These are phyloP conservation scores for Naganishia friedmannii DNA, from an alignment of 768 basidiomycete species.

Conservation along the genomic window DNA sequence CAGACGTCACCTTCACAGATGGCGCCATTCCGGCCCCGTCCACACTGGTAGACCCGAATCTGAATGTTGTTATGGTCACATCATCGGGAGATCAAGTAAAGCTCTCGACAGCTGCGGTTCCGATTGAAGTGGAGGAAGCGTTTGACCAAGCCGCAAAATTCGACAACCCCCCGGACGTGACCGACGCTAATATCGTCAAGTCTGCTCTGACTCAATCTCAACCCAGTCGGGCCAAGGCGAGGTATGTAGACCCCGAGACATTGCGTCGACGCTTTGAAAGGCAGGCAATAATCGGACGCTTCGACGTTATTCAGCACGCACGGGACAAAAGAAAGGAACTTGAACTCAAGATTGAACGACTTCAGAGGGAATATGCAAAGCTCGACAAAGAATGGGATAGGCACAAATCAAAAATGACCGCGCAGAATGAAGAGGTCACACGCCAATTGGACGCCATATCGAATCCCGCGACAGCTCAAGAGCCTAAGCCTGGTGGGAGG, in stretches of 20 bases:
- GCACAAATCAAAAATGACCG: constrained; percentile 10
- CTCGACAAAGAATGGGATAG: constrained; percentile 19
- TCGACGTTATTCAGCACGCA: not conserved
- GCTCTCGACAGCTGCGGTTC: not conserved
- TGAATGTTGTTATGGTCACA: not conserved
- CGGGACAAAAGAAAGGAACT: not conserved
- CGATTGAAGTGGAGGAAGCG: not conserved
- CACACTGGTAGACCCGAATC: not conserved
- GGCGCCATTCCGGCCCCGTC: not conserved
- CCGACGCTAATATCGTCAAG: not conserved
- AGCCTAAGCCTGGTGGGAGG: constrained; percentile 12
- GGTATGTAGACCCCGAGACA: not conserved
- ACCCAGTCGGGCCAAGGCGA: not conserved
- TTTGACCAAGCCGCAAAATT: not conserved
- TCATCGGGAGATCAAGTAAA: not conserved
- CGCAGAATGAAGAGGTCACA: constrained; percentile 11
- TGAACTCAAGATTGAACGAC: not conserved
- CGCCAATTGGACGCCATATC: constrained; percentile 14
- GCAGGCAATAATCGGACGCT: not conserved
- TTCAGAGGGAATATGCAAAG: constrained; percentile 3
- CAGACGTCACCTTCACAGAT: not conserved
- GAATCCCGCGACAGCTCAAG: constrained; percentile 25
- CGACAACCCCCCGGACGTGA: not conserved
- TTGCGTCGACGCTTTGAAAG: constrained; percentile 1
- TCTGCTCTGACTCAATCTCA: not conserved